Evolutionary conservation across 1,139 yeast genomes (phyloP), one percentile per base, ranked within the genome.

Genomic region (Trichomonascaceae sp.): DNA sequence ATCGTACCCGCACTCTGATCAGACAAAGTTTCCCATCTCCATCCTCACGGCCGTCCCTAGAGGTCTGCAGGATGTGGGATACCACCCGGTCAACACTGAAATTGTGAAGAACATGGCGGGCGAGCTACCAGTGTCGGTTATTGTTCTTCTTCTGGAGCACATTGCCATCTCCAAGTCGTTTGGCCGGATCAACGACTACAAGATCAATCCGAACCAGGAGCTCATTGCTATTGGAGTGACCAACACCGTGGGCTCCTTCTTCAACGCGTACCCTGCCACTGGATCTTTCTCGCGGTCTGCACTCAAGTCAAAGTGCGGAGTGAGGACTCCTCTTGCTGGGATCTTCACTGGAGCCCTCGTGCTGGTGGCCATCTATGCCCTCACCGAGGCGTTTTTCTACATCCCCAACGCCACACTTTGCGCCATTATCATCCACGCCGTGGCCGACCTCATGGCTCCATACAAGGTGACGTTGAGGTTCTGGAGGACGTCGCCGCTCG

Each of bases 231-330:
- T 87, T 59, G 97, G 97, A 52, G 80, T 80, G 30, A 79, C 89
- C 38, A 87, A 87, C 59, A 65, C 85, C 54, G 68, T 87, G 47
- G 96, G 96, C 46, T 81, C 94, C 17, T 82, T 85, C 52, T 87
- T 87, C 67, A 69, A 74, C 50, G 95, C 96, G 6, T 87, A 87
- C 55, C 97, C 97, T 13, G 87, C 95, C 8, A 87, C 97, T 8
- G 96, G 97, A 35, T 87, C 96, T 1, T 87, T 87, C 58, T 81
- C 94, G 15, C 76, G 96, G 64, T 79, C 95, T 31, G 96, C 96
- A 9, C 69, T 87, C 50, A 85, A 87, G 60, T 80, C 93, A 37
- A 87, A 85, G 60, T 85, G 95, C 69, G 94, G 94, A 52, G 97
- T 87, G 30, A 72, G 87, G 52, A 87, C 97, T 27, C 97, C 97